These are phyloP conservation scores for Fusarium pseudoanthophilum DNA, from an alignment of 2,329 filamentous ascomycete genomes.

Conservation along the genomic window DNA sequence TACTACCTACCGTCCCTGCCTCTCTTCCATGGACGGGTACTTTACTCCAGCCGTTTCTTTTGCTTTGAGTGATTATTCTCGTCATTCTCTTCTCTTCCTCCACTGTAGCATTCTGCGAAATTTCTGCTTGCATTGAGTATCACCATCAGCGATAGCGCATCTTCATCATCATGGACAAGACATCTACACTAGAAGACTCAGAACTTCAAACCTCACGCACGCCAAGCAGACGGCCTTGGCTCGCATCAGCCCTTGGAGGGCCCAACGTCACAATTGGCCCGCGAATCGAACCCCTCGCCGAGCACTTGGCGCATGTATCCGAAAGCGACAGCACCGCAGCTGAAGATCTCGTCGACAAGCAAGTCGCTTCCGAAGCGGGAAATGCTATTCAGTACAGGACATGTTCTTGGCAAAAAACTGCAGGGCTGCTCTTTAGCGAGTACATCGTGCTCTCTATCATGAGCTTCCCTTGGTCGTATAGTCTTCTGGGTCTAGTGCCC, in stretches of 20 bases:
- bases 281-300: conserved; percentile 61
- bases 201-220: conserved; percentile 12
- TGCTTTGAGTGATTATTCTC: not conserved
- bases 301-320: conserved; percentile 48
- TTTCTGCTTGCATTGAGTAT: not conserved
- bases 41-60: not conserved
- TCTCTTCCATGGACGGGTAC: not conserved
- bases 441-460: conserved; percentile 93
- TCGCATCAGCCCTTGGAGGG: conserved; percentile 52
- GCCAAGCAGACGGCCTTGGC: conserved; percentile 38
- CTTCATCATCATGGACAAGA: not conserved
- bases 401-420: conserved; percentile 95
- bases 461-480: conserved; percentile 95
- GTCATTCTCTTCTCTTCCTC: not conserved
- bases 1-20: not conserved
- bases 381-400: conserved; percentile 90
- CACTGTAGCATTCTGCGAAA: not conserved
- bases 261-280: conserved; percentile 57
- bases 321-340: conserved; percentile 55
- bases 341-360: conserved; percentile 63
- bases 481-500: conserved; percentile 84
- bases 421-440: conserved; percentile 89
- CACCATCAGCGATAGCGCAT: not conserved
- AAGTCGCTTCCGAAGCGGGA: conserved; percentile 79
- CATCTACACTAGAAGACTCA: conserved; percentile 7